Evolutionary conservation across 2,329 filamentous ascomycete species (phyloP), one percentile per base, ranked within the genome.

Genomic region (Shiraia bambusicola): DNA sequence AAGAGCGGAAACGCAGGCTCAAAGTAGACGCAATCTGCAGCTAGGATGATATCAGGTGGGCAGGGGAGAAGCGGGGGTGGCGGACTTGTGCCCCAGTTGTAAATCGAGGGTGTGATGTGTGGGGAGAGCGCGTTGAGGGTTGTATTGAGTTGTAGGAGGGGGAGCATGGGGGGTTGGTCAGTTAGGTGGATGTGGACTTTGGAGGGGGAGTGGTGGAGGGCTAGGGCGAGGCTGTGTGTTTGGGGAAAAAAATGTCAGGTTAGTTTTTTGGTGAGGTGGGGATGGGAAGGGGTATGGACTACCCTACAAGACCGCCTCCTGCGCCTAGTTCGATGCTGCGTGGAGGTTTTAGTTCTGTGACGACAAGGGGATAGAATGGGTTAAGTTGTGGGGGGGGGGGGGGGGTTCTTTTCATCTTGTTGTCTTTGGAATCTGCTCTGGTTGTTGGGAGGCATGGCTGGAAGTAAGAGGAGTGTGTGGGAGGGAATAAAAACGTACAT

Each of bases 1-100:
- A 98, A 78, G 25, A 96, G 76, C 22, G 92, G 91, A 63, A 97
- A 97, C 1, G 93, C 88, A 2, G 92, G 90, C 69, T 97, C 93
- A 67, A 95, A 95, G 74, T 97, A 98, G 34, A 95, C 90, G 70
- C 92, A 97, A 69, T 97, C 93, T 28, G 91, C 92, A 3, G 93
- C 93, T n/a, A 97, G 78, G 41, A 98, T 83, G 40, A 95, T 76
- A 58, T 91, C 83, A 13, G 90, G 88, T 80, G 79, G 54, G 76
- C 74, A 40, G 76, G 69, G 36, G 74, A 49, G 41, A 56, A 43
- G 69, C 40, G 46, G 71, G 65, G 24, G 66, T 61, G 12, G 72
- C 59, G 24, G 70, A 61, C n/a, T n/a, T n/a, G n/a, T n/a, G 13
- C 77, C 78, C 92, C 92, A 96, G 66, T 96, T 87, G 53, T 96